Conservation (phyloP, 78 protist species). For the Bigelowiella natans region DNA sequence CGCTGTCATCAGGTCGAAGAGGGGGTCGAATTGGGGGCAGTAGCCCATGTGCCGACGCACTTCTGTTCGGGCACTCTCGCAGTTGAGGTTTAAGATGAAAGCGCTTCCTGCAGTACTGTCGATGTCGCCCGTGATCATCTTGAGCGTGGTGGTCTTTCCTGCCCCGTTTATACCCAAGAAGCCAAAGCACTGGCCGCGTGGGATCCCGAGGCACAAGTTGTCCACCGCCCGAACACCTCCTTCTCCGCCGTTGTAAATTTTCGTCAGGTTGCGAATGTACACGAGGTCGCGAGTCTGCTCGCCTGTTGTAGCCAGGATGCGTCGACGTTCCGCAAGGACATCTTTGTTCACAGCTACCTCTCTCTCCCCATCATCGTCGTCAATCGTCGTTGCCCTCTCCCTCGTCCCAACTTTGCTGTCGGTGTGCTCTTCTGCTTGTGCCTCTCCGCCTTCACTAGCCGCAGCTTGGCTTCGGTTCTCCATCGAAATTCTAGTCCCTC, state of each 20-base stretch:
- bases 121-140: constrained; percentile 62
- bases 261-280: no score
- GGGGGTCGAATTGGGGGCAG: constrained; percentile 71
- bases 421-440: no score
- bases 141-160: constrained; percentile 68
- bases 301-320: no score
- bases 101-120: constrained; percentile 56
- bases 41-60: constrained; percentile 63
- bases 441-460: no score
- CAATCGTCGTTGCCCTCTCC: no score
- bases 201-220: background rate
- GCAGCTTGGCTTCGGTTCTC: no score
- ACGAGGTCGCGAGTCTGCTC: no score
- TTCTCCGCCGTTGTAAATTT: no score
- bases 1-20: constrained; percentile 31
- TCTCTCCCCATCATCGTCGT: no score
- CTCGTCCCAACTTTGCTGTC: no score
- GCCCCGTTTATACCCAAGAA: constrained; percentile 35
- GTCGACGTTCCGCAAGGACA: background rate
- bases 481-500: no score
- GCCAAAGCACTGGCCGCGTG: constrained; percentile 21
- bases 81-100: background rate
- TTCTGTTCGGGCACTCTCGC: constrained; percentile 11
- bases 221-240: no score
- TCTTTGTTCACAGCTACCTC: background rate